phyloP scores from a whole-genome alignment of 225 moss, liverwort and hornwort genomes.

The Thuidium tamariscinum region DNA sequence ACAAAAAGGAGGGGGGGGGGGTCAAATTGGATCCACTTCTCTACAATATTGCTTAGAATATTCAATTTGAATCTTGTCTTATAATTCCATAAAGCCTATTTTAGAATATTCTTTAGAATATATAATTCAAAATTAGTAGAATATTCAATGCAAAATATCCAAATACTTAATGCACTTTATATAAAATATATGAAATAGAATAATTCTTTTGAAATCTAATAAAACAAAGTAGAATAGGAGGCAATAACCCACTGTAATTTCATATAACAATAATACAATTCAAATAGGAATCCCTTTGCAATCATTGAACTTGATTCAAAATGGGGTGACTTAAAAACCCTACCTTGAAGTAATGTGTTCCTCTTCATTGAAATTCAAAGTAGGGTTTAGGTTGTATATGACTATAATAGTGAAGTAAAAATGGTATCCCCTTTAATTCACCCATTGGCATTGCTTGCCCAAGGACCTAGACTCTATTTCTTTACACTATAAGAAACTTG shows the following conservation, averaged over 20 bases:
- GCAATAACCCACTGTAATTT: rapidly evolving
- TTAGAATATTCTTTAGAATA: neutral
- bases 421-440: neutral
- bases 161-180: neutral
- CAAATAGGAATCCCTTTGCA: neutral
- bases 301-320: neutral
- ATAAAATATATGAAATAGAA: neutral
- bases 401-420: neutral
- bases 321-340: neutral
- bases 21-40: rapidly evolving
- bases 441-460: neutral
- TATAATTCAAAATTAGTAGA: neutral
- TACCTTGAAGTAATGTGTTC: neutral
- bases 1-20: too few species aligned
- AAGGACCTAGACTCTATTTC: too few species aligned
- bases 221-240: neutral
- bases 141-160: neutral
- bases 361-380: neutral
- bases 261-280: neutral
- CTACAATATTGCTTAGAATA: neutral
- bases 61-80: too few species aligned
- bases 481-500: too few species aligned
- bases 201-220: neutral
- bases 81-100: neutral
- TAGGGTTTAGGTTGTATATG: rapidly evolving